Conservation (phyloP, 805 yeast species). For the Yarrowia keelungensis region DNA sequence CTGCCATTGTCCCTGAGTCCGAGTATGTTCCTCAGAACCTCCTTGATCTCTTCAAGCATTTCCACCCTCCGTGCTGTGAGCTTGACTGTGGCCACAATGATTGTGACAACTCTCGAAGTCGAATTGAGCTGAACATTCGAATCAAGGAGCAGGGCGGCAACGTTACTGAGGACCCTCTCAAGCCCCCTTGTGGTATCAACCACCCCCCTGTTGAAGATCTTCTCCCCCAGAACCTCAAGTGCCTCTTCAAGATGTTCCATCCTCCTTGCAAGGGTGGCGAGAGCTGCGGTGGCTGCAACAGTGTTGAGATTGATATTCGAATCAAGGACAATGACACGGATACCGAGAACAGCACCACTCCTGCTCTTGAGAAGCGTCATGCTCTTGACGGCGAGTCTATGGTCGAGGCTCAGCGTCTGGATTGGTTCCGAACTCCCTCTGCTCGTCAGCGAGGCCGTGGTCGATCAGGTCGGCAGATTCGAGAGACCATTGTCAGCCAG, state of each 20-base stretch:
- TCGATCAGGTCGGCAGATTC: constrained; percentile 11
- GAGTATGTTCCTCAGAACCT: constrained; percentile 30
- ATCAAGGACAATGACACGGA: constrained; percentile 14
- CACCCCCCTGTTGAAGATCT: constrained; percentile 22
- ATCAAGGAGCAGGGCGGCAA: constrained; percentile 24
- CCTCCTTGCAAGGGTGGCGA: constrained; percentile 23
- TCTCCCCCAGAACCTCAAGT: constrained; percentile 8
- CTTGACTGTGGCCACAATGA: constrained; percentile 21
- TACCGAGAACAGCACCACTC: constrained; percentile 1
- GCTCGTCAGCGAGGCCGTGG: constrained; percentile 20
- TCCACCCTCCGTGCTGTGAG: constrained; percentile 33
- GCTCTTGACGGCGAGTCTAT: constrained; percentile 2
- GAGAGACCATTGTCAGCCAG: constrained; percentile 19
- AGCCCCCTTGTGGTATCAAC: constrained; percentile 16
- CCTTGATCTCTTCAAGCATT: constrained; percentile 34
- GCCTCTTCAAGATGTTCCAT: constrained; percentile 14
- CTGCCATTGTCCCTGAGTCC: constrained; percentile 11
- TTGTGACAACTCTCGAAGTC: constrained; percentile 8
- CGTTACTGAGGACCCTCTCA: constrained; percentile 13
- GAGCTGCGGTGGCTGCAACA: constrained; percentile 17
- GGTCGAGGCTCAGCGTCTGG: constrained; percentile 12
- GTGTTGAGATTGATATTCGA: constrained; percentile 5
- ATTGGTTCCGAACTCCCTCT: constrained; percentile 9
- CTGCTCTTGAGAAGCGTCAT: not conserved
- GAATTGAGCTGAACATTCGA: constrained; percentile 28